Conservation (phyloP, 2,329 filamentous ascomycete genomes). For the Colletotrichum sublineola region DNA sequence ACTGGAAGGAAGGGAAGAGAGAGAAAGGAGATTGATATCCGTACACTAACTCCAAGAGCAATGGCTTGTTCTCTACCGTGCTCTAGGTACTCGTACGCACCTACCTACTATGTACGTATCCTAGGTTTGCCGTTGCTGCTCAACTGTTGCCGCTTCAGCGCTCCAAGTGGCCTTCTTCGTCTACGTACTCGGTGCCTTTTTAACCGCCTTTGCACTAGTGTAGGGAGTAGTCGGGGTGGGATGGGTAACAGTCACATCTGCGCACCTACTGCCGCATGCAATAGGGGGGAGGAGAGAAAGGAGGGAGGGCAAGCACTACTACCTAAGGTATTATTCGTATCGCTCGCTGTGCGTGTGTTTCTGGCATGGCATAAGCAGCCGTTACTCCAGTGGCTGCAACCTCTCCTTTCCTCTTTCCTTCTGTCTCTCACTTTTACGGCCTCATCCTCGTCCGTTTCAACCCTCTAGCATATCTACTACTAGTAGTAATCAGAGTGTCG, state of each 20-base stretch:
- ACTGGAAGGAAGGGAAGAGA: background rate
- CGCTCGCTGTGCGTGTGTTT: background rate
- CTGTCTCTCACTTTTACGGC: background rate
- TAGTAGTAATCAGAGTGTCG: no score
- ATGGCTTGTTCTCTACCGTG: no score
- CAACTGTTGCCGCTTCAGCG: background rate
- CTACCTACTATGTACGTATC: no score
- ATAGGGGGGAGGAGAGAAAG: slow-evolving; percentile 1
- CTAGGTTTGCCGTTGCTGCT: slow-evolving; percentile 1
- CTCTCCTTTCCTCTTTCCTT: background rate
- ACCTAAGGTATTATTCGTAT: no score
- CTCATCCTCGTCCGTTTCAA: no score
- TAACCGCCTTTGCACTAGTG: background rate
- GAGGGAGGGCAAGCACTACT: no score
- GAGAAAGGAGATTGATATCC: no score
- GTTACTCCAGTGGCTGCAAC: background rate
- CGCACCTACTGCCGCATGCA: slow-evolving; percentile 28
- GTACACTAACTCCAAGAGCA: no score
- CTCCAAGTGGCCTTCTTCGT: background rate
- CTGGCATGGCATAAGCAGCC: background rate
- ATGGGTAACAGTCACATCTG: slow-evolving; percentile 28
- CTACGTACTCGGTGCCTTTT: background rate
- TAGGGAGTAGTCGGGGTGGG: slow-evolving; percentile 9
- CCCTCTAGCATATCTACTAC: background rate
- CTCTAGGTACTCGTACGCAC: no score